Percentiles rank a stretch among this genome's conserved stretches.
These are phyloP conservation scores for Chenopodium quinoa DNA, from an alignment of 148 eudicot genomes.

Conservation along the genomic window DNA sequence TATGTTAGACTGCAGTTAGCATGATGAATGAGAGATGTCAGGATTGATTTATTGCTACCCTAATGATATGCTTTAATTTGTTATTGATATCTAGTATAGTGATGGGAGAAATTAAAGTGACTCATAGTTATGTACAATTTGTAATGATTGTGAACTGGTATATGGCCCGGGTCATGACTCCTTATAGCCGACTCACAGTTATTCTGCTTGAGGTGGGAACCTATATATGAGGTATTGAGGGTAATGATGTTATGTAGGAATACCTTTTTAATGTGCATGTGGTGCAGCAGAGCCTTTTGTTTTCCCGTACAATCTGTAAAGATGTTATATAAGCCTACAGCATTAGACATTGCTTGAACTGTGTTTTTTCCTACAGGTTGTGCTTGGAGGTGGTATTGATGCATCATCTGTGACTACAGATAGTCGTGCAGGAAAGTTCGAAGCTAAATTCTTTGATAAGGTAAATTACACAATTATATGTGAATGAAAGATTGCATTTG, in stretches of 20 bases:
- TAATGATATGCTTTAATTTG: no score
- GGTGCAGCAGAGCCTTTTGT: no score
- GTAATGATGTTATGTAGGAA: no score
- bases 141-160: not conserved
- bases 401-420: conserved; percentile 80
- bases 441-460: conserved; percentile 94
- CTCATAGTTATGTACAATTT: not conserved
- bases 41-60: no score
- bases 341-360: not conserved
- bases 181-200: no score
- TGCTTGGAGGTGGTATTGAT: conserved; percentile 95
- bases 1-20: not conserved
- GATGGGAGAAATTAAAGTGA: not conserved
- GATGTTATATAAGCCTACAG: not conserved
- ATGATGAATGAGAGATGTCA: no score
- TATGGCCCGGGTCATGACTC: not conserved
- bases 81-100: not conserved
- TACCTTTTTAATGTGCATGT: no score
- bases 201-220: no score
- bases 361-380: conserved; percentile 47
- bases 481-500: not conserved
- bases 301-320: no score
- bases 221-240: no score
- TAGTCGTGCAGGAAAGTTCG: conserved; percentile 92
- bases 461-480: conserved; percentile 27